Evolutionary conservation across 495 filamentous ascomycete species (phyloP).

Genomic region (Gamarada debralockiae): DNA sequence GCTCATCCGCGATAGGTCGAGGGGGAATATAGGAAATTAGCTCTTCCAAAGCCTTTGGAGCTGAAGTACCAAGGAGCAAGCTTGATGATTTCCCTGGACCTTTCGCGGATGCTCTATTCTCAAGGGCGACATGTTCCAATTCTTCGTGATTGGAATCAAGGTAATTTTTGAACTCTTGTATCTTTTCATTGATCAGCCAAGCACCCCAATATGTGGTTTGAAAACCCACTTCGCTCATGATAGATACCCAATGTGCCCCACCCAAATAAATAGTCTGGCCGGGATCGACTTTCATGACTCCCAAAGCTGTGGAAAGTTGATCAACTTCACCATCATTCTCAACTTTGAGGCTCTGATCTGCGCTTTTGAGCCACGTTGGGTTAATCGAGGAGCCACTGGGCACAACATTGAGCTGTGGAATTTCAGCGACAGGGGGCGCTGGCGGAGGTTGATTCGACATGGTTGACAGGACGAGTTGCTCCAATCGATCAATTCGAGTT

Average conservation of each 20-base stretch:
- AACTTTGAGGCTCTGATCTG: background rate
- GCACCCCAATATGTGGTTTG: background rate
- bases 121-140: background rate
- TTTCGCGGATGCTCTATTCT: background rate
- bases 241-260: slow-evolving; percentile 5
- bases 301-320: background rate
- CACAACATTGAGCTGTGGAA: background rate
- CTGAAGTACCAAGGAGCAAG: background rate
- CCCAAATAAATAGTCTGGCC: background rate
- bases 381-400: background rate
- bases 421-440: background rate
- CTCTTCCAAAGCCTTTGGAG: background rate
- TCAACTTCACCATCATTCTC: background rate
- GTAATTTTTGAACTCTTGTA: background rate
- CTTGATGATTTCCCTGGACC: background rate
- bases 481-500: slow-evolving; percentile 1
- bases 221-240: background rate
- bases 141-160: background rate
- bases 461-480: background rate
- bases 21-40: background rate
- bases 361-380: no score
- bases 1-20: background rate
- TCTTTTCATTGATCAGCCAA: background rate
- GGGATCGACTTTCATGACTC: background rate
- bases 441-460: background rate